Evolutionary conservation across 768 basidiomycete species (phyloP).

Genomic region (Suillus luteus): DNA sequence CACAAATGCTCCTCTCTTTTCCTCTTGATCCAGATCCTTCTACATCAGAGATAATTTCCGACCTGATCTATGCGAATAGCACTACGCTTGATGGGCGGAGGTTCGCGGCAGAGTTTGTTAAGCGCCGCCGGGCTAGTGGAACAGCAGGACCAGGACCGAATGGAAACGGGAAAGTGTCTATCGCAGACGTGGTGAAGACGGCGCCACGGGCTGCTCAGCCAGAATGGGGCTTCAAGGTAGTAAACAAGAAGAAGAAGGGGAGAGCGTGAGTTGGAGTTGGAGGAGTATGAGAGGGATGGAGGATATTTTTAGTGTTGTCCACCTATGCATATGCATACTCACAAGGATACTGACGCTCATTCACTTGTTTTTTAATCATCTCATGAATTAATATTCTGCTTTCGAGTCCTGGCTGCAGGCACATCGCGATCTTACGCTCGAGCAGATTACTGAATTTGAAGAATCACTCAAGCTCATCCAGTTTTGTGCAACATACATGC

Average conservation of each 20-base stretch:
- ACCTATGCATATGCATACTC: slow-evolving; percentile 1
- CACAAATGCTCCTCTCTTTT: slow-evolving; percentile 93
- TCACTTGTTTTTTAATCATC: slow-evolving; percentile 4
- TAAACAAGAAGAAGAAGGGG: slow-evolving; percentile 94
- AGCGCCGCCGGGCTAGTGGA: slow-evolving; percentile 83
- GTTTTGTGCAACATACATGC: not conserved
- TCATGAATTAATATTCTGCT: slow-evolving; percentile 3
- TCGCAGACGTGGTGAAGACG: slow-evolving; percentile 89
- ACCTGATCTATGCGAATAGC: slow-evolving; percentile 92
- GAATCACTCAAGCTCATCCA: not conserved
- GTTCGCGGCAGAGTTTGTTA: slow-evolving; percentile 91
- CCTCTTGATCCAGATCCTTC: slow-evolving; percentile 84
- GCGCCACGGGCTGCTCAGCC: slow-evolving; percentile 74
- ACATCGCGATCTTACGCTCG: no score
- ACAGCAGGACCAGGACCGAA: slow-evolving; percentile 35
- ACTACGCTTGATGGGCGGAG: slow-evolving; percentile 93
- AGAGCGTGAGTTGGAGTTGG: slow-evolving; percentile 42
- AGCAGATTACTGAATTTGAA: not conserved
- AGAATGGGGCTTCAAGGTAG: slow-evolving; percentile 92
- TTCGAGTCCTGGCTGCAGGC: not conserved
- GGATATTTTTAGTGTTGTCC: not conserved
- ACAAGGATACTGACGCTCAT: not conserved
- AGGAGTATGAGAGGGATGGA: not conserved
- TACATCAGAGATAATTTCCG: slow-evolving; percentile 90
- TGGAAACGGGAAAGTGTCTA: slow-evolving; percentile 60